Conservation (phyloP, 2,329 filamentous ascomycete genomes). For the Neofusicoccum sp. region DNA sequence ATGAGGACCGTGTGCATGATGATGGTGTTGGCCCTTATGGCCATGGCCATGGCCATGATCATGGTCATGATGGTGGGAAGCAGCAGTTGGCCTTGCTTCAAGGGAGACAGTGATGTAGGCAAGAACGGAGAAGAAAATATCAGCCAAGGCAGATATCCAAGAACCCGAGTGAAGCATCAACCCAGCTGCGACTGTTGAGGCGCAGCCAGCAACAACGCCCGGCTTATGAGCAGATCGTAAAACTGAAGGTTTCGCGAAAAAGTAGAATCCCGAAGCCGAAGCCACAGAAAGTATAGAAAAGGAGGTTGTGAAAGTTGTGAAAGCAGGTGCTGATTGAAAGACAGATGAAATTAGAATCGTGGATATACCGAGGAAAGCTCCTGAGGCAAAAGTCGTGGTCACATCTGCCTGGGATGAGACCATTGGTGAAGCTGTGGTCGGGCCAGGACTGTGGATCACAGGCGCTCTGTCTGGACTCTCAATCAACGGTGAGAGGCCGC, state of each 20-base stretch:
- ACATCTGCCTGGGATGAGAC: conserved; percentile 44
- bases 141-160: conserved; percentile 7
- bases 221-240: conserved; percentile 42
- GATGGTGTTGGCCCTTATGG: conserved; percentile 33
- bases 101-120: neutral
- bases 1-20: conserved; percentile 13
- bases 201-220: conserved; percentile 35
- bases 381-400: conserved; percentile 46
- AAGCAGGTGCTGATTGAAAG: conserved; percentile 35
- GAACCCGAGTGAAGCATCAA: conserved; percentile 31
- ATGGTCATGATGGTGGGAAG: conserved; percentile 29
- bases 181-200: conserved; percentile 30
- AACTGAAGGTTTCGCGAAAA: conserved; percentile 45
- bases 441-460: neutral
- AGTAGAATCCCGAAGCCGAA: conserved; percentile 46
- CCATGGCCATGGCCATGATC: conserved; percentile 22
- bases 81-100: neutral
- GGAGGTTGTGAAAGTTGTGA: conserved; percentile 37
- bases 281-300: conserved; percentile 47
- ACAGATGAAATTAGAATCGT: conserved; percentile 41
- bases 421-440: conserved; percentile 30
- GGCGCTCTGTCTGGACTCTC: conserved; percentile 18
- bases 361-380: conserved; percentile 38
- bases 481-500: conserved; percentile 15
- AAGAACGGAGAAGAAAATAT: conserved; percentile 1